Base-by-base conservation (phyloP, 139 green algal genomes). In the Nannochloris sp. region DNA sequence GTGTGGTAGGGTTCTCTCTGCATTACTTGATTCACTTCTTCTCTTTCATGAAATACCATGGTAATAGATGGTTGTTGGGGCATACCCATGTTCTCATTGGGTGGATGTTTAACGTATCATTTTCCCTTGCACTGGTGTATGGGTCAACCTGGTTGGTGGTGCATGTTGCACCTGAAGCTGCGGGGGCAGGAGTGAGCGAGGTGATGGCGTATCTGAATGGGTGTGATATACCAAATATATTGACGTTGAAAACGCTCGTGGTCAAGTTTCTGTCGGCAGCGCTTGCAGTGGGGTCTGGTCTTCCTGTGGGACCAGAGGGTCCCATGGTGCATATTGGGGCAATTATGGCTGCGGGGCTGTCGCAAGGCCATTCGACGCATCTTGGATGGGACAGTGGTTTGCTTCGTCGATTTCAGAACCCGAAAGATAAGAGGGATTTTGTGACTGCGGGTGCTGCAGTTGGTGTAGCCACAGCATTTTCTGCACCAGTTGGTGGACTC, bases 191-290 rank as follows among this genome's bases (percentile, higher is more conserved):
- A 4, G 85, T 95, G 28, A 84, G 87, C 0, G 87, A 95, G 58
- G 79, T 94, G 37, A 94, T 89, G 77, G 86, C 89, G 9, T 96
- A 93, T 71, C 76, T 96, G 30, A 96, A 96, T 58, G 89, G 88
- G 28, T 89, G 73, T 67, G 73, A 83, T 63, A 57, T 92, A 28
- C 73, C 79, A 4, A 87, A 88, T 72, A 73, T 95, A 46, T 86
- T 95, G 66, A 93, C 92, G 69, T 69, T 95, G 14, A 70, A 66
- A 49, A 95, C 88, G 4, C 72, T 95, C 14, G 57, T 44, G 0
- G 89, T 94, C 25, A 95, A 95, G 73, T 89, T 92, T 61, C 40
- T 84, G 23, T 86, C 72, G 1, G 87, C 79, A 30, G 83, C 74
- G 0, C 56, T 84, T 17, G 84, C 84, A 3, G 88, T 95, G 59